Evolutionary conservation across 371 early-diverging fungal species (phyloP).

Genomic region (Lichtheimia corymbifera): DNA sequence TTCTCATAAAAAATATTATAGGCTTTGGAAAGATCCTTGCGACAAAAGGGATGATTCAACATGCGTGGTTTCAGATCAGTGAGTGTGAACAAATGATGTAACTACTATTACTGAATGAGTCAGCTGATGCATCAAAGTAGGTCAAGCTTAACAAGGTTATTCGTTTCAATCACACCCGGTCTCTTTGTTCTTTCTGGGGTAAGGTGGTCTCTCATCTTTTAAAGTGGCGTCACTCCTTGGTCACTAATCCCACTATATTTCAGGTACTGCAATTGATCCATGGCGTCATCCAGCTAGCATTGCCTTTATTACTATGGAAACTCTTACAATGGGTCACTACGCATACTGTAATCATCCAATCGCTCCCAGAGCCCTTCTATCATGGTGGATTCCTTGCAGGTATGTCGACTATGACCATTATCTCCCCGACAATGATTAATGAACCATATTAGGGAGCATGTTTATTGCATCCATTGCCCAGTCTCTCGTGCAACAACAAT

Average conservation of each 20-base stretch:
- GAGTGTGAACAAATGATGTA: no score
- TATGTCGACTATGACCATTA: constrained; percentile 46
- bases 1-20: not conserved
- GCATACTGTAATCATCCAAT: constrained; percentile 1
- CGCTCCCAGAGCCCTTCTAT: constrained; percentile 5
- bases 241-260: not conserved
- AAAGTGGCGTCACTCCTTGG: not conserved
- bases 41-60: no score
- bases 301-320: not conserved
- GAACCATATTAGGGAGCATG: constrained; percentile 65
- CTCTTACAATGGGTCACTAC: constrained; percentile 1
- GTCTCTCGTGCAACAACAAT: constrained; percentile 87
- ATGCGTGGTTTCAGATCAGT: no score
- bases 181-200: constrained; percentile 70
- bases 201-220: constrained; percentile 11
- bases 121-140: no score
- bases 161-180: constrained; percentile 57
- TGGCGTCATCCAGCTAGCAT: constrained; percentile 72
- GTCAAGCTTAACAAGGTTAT: no score
- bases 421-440: constrained; percentile 23
- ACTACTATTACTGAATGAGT: no score
- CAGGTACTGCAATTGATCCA: constrained; percentile 77
- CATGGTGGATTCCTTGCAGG: constrained; percentile 6
- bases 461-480: constrained; percentile 68
- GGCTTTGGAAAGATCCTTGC: constrained; percentile 13